Evolutionary conservation across 768 basidiomycete genomes (phyloP).

Genomic region (Imleria badia): DNA sequence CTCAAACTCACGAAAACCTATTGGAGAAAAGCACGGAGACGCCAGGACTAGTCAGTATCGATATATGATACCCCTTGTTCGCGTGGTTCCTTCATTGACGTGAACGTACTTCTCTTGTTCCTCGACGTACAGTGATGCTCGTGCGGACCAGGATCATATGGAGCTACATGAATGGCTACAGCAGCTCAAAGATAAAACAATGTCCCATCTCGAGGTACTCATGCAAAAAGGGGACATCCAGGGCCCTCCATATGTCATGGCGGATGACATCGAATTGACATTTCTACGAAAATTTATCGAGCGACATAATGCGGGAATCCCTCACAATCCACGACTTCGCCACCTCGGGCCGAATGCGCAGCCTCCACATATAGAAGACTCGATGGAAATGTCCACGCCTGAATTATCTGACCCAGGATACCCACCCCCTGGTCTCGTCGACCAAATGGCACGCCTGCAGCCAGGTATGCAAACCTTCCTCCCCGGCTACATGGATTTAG

Average conservation of each 20-base stretch:
- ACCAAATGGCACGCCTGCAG: constrained; percentile 36
- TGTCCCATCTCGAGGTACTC: constrained; percentile 82
- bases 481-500: background rate
- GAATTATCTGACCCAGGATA: constrained; percentile 36
- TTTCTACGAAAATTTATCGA: constrained; percentile 84
- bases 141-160: constrained; percentile 88
- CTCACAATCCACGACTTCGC: constrained; percentile 79
- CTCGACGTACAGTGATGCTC: constrained; percentile 47
- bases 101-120: background rate
- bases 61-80: background rate
- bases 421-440: constrained; percentile 28
- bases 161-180: constrained; percentile 87
- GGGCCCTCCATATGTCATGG: constrained; percentile 80
- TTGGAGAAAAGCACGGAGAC: constrained; percentile 78
- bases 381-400: constrained; percentile 35
- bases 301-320: constrained; percentile 69
- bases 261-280: constrained; percentile 72
- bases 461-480: constrained; percentile 26
- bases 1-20: constrained; percentile 84
- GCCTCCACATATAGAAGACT: constrained; percentile 33
- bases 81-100: constrained; percentile 3
- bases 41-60: constrained; percentile 60
- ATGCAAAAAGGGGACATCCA: constrained; percentile 89
- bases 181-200: constrained; percentile 84
- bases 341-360: constrained; percentile 40